Base-by-base conservation (phyloP, 805 yeast species). In the Zygosaccharomyces siamensis region DNA sequence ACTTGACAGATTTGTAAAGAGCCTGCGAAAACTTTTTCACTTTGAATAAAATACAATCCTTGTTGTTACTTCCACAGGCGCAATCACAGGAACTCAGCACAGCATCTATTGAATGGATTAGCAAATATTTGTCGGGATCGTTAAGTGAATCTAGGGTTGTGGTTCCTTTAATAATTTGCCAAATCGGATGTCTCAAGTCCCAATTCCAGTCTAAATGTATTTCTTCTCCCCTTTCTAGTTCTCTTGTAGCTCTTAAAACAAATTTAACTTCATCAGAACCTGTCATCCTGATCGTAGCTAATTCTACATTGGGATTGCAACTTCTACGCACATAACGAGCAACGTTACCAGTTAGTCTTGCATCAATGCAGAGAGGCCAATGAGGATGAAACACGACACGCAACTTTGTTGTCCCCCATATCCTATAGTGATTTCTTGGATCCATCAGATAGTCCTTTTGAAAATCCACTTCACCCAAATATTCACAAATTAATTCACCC, bases 151-250 rank as follows among this genome's bases (percentile, higher is more conserved):
- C 89, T 61, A 83, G 79, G 31, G 68, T 60, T 59, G 67, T 54
- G 26, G 69, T 64, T n/a, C 76, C 70, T 23, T 70, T 65, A 23
- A 77, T 71, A 47, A 85, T 67, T 54, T 75, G 74, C 46, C 72
- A 69, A 33, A 89, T 85, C 2, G 97, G 96, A 62, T 89, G 96
- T 14, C 70, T 54, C 3, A 67, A 62, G 61, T 89, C 96, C 96
- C 97, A 92, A 51, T 84, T 87, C 98, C 98, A 92, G 1, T 82
- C 79, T 7, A 89, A 66, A 0, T 90, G 76, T 18, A 92, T 67
- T 61, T 90, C 97, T 35, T 81, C 78, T n/a, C 81, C 89, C 7
- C 74, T 66, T 45, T 73, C 71, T 24, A 90, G 77, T 2, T 78
- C 78, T 42, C 72, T 75, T 1, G 74, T 65, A 0, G 96, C 78